Conservation (phyloP, 352 stramenopile species). For the Globisporangium barbulae region DNA sequence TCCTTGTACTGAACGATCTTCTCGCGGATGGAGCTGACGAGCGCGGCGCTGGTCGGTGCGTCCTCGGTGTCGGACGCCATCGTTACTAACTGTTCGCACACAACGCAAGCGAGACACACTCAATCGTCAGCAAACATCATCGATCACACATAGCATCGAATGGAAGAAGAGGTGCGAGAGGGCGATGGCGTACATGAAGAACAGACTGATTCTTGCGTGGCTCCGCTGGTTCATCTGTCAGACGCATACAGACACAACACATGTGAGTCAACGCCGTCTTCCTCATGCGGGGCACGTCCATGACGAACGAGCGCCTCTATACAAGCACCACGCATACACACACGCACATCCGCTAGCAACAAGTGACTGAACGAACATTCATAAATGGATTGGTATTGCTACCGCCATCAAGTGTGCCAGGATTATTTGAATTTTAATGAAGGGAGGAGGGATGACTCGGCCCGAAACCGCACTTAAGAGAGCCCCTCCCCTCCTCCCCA, state of each 20-base stretch:
- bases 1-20: conserved; percentile 77
- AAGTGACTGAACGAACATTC: background rate
- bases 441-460: conserved; percentile 10
- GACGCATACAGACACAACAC: background rate
- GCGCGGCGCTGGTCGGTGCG: conserved; percentile 26
- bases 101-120: conserved; percentile 15
- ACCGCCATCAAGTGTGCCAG: conserved; percentile 1
- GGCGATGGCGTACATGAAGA: conserved; percentile 22
- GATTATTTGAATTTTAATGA: conserved; percentile 11
- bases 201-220: conserved; percentile 15
- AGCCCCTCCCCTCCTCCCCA: background rate
- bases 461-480: conserved; percentile 14
- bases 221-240: conserved; percentile 25
- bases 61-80: conserved; percentile 46
- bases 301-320: too few species aligned
- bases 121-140: conserved; percentile 5
- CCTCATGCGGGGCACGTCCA: conserved; percentile 5
- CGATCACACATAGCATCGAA: background rate
- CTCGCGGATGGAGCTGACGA: conserved; percentile 51
- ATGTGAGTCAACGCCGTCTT: conserved; percentile 2
- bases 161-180: background rate
- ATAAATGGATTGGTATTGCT: conserved; percentile 1
- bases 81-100: conserved; percentile 43
- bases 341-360: background rate
- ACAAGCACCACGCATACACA: background rate